phyloP scores from a whole-genome alignment of 2,329 filamentous ascomycete genomes.

The Hypoxylon sp. region DNA sequence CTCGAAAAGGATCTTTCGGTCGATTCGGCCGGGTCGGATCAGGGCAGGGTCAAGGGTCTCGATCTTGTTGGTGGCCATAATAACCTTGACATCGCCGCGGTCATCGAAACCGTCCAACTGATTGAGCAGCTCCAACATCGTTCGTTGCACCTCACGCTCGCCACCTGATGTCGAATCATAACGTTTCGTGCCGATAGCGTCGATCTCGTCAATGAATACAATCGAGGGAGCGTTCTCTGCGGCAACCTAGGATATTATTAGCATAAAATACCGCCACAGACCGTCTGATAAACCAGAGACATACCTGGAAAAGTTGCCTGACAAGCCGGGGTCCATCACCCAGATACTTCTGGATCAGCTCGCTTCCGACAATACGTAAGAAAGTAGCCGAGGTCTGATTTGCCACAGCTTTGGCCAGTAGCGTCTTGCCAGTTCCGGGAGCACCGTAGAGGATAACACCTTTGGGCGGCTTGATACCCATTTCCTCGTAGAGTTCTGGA shows the following conservation, averaged over 20 bases:
- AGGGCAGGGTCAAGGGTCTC: constrained; percentile 96
- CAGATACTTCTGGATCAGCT: constrained; percentile 98
- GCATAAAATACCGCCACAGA: constrained; percentile 6
- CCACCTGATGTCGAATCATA: constrained; percentile 98
- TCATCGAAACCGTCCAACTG: constrained; percentile 99
- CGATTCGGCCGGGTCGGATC: constrained; percentile 97
- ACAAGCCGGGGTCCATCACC: constrained; percentile 96
- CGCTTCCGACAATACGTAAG: constrained; percentile 95
- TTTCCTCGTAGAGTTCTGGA: constrained; percentile 98
- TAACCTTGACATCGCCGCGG: constrained; percentile 98
- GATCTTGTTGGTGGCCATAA: constrained; percentile 99
- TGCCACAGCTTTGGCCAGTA: constrained; percentile 95
- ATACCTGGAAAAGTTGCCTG: constrained; percentile 91
- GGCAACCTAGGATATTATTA: constrained; percentile 73
- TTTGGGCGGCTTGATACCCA: constrained; percentile 99
- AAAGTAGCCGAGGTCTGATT: constrained; percentile 99
- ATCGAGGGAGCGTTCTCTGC: constrained; percentile 97
- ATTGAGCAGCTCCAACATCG: constrained; percentile 98
- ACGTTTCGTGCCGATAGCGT: constrained; percentile 98
- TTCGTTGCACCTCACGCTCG: constrained; percentile 97
- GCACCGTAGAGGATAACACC: constrained; percentile 99
- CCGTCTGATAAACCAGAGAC: constrained; percentile 34
- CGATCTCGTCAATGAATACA: constrained; percentile 99
- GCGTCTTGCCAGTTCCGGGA: constrained; percentile 95
- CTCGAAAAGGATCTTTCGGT: constrained; percentile 91